These are phyloP conservation scores for Xylaria hypoxylon DNA, from an alignment of 2,329 filamentous ascomycete species.

Conservation along the genomic window DNA sequence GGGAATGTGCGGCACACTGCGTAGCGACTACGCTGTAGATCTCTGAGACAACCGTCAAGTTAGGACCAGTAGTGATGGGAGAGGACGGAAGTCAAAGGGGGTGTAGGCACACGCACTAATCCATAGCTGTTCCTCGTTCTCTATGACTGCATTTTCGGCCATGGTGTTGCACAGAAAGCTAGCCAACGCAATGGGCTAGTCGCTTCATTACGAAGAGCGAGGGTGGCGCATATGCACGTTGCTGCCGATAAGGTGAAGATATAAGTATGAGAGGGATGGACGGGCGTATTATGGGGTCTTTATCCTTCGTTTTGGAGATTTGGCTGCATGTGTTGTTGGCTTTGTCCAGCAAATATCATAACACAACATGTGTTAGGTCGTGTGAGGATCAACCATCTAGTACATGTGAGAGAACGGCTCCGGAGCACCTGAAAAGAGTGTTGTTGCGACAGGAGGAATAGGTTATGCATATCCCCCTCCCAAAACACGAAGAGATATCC, in stretches of 20 bases:
- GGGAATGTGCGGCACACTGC: slow-evolving; percentile 58
- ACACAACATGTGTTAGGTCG: slow-evolving; percentile 22
- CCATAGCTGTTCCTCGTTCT: slow-evolving; percentile 91
- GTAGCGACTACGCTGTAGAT: slow-evolving; percentile 60
- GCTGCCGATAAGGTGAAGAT: slow-evolving; percentile 2
- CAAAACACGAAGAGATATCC: background rate
- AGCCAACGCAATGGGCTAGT: slow-evolving; percentile 39
- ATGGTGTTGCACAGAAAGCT: slow-evolving; percentile 54
- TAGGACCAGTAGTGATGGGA: background rate
- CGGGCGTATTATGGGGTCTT: background rate
- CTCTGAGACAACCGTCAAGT: slow-evolving; percentile 52
- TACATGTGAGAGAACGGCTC: slow-evolving; percentile 10
- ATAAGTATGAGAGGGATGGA: background rate
- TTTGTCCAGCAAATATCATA: slow-evolving; percentile 11
- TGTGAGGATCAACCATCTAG: slow-evolving; percentile 5
- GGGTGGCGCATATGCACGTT: slow-evolving; percentile 26
- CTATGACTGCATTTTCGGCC: slow-evolving; percentile 69
- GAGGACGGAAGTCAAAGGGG: slow-evolving; percentile 6
- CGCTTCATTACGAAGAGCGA: slow-evolving; percentile 44
- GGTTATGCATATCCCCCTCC: background rate
- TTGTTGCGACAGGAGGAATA: background rate
- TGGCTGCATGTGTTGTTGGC: slow-evolving; percentile 14
- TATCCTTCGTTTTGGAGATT: background rate
- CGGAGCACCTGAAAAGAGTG: background rate
- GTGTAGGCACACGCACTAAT: slow-evolving; percentile 68